phyloP scores from a whole-genome alignment of 768 basidiomycete species.

The Glaciozyma martinii region DNA sequence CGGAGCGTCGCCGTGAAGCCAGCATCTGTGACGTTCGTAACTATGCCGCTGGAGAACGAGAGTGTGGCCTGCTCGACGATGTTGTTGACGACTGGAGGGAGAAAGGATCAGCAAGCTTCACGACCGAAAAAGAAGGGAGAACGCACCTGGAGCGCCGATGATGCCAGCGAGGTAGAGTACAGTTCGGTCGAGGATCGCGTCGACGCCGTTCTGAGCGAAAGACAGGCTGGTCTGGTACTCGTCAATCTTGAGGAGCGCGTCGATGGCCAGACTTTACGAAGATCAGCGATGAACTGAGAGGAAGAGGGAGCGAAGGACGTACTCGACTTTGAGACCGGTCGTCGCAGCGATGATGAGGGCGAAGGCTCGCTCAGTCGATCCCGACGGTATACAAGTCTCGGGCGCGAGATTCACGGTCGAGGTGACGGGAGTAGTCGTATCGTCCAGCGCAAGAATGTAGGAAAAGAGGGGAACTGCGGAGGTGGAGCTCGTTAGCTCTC shows the following conservation, averaged over 20 bases:
- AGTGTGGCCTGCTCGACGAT: constrained; percentile 53
- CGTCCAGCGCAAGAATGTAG: constrained; percentile 18
- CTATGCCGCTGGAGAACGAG: constrained; percentile 52
- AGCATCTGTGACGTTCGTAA: constrained; percentile 50
- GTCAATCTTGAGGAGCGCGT: constrained; percentile 52
- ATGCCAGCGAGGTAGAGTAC: constrained; percentile 60
- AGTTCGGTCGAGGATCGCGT: constrained; percentile 55
- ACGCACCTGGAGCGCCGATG: constrained; percentile 50
- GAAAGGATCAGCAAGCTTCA: neutral
- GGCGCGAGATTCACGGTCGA: constrained; percentile 43
- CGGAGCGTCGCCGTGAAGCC: constrained; percentile 57
- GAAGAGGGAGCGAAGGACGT: constrained; percentile 4
- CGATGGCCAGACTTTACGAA: constrained; percentile 35
- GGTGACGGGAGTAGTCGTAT: constrained; percentile 43
- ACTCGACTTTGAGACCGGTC: constrained; percentile 46
- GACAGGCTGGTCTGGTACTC: constrained; percentile 54
- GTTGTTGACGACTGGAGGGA: constrained; percentile 9
- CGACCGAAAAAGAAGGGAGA: neutral
- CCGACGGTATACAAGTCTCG: constrained; percentile 52
- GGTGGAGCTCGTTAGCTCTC: constrained; percentile 50
- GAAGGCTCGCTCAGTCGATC: constrained; percentile 49
- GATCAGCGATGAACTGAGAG: too few relatives aligned
- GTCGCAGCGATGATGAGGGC: constrained; percentile 56
- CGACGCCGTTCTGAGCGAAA: constrained; percentile 53
- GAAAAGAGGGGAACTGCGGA: constrained; percentile 38